Evolutionary conservation across 108 stramenopile species (phyloP), one percentile per base, ranked within the genome.

Genomic region (Skeletonema tropicum): DNA sequence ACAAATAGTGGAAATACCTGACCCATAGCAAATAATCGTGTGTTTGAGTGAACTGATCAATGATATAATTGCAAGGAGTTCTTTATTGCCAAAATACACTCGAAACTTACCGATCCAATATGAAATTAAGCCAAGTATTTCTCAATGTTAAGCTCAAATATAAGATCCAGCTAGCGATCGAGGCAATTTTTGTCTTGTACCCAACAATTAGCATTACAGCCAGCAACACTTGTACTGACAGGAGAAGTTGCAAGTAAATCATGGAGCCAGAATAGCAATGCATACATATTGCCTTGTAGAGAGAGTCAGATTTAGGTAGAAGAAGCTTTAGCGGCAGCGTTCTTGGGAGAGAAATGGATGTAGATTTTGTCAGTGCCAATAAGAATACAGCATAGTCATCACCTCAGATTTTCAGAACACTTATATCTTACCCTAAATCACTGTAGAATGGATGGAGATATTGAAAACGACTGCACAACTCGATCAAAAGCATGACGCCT

Each of bases 121-220:
- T 95, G 57, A 91, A 95, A 64, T 89, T 88, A 36, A 95, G 77
- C 92, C 92, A 95, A 12, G 91, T 93, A 74, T 92, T 92, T 21
- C 94, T 72, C 38, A 95, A 74, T 17, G 89, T 93, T 60, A 93
- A 77, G 62, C 85, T 86, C 3, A 92, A 77, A 39, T 93, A 95
- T 60, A 93, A 57, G 66, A 84, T 80, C 89, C 90, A 95, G 17
- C 88, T 91, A 39, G 87, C 38, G n/a, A 90, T 60, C 7, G 93
- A 68, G 21, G 78, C 83, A n/a, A 90, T 13, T 73, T 76, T 82
- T 8, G 89, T 90, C 19, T 64, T 36, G 61, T 78, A 89, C 46
- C 93, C 93, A 7, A 94, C 23, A 12, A 86, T 82, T 4, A 94
- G 82, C 63, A 89, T 71, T 13, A 80, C 45, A 6, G 93, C 86